Evolutionary conservation across 2,329 filamentous ascomycete species (phyloP), one percentile per base, ranked within the genome.

Genomic region (Magnaporthiopsis poae): DNA sequence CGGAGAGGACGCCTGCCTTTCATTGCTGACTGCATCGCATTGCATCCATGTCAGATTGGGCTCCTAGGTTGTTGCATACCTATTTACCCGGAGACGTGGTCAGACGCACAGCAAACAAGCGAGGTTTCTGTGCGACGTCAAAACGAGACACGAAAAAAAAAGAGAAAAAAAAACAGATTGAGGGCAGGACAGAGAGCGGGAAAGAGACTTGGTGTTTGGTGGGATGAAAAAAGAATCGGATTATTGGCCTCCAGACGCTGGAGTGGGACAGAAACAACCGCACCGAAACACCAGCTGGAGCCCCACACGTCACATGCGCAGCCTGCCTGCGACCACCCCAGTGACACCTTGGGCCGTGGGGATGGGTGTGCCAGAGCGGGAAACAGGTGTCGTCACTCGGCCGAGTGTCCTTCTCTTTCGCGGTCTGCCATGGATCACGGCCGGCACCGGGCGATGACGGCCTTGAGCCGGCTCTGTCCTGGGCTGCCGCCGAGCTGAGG

Each of bases 171-270:
- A 13, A 36, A 31, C 31, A 31, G 27, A 27, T 7, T 31, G 31
- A 4, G 31, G 5, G 31, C 31, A 31, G 31, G 31, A 31, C 5
- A 31, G 31, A 31, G 31, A 31, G 31, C 31, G 31, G 31, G 31
- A 31, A 31, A 31, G 31, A 31, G 31, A 31, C 31, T 27, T 27
- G 27, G 27, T 27, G 31, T 4, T 31, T 27, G 27, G 31, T 31
- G 31, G 31, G 4, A 31, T 31, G 31, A 31, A 31, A 31, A 66
- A 96, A 31, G 31, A 31, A 31, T 7, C 31, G 31, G 31, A 31
- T 31, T 31, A 31, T 5, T 31, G 31, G 31, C 31, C 31, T 31
- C 31, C 31, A 31, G 31, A 31, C 31, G 31, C 31, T 31, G 5
- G 31, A 31, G 31, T 31, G 31, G 31, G 3, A 31, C 31, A 31